phyloP scores from a whole-genome alignment of 257 asterid species.

The Penstemon newberryi region DNA sequence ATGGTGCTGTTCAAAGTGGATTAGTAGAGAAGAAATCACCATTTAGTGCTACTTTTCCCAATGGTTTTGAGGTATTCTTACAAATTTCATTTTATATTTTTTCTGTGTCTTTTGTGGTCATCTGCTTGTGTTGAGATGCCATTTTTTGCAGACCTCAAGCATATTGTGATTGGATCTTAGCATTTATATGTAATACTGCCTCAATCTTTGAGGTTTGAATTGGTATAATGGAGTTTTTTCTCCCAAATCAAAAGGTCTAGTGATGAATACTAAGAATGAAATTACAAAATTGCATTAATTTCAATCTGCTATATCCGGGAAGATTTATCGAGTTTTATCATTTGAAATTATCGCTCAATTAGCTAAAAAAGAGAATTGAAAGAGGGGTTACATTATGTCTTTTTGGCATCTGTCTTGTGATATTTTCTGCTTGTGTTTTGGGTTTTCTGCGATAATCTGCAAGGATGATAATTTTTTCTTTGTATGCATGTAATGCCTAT shows the following conservation, averaged over 20 bases:
- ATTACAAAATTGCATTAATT: constrained; percentile 1
- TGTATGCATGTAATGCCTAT: constrained; percentile 8
- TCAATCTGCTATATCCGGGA: constrained; percentile 13
- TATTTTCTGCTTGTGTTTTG: not conserved
- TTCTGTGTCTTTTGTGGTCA: not conserved
- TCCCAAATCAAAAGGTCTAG: constrained; percentile 16
- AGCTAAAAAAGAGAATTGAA: constrained; percentile 13
- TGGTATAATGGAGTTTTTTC: constrained; percentile 9
- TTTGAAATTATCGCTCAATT: not conserved
- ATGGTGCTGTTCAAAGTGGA: constrained; percentile 53
- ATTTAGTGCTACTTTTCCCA: constrained; percentile 54
- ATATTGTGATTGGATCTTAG: constrained; percentile 15
- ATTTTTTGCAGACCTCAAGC: constrained; percentile 20
- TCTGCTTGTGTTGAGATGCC: constrained; percentile 19
- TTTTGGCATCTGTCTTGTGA: not conserved
- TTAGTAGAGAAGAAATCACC: constrained; percentile 42
- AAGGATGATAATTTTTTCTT: constrained; percentile 10
- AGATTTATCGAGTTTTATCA: not conserved
- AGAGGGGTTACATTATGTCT: constrained; percentile 2
- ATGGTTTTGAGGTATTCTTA: constrained; percentile 59
- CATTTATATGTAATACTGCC: constrained; percentile 5
- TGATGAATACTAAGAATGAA: constrained; percentile 13
- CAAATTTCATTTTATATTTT: constrained; percentile 3
- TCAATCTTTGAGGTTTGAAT: constrained; percentile 2
- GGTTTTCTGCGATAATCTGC: not conserved